Base-by-base conservation (phyloP, 768 basidiomycete species). In the Lanmaoa pseudosensibilis region DNA sequence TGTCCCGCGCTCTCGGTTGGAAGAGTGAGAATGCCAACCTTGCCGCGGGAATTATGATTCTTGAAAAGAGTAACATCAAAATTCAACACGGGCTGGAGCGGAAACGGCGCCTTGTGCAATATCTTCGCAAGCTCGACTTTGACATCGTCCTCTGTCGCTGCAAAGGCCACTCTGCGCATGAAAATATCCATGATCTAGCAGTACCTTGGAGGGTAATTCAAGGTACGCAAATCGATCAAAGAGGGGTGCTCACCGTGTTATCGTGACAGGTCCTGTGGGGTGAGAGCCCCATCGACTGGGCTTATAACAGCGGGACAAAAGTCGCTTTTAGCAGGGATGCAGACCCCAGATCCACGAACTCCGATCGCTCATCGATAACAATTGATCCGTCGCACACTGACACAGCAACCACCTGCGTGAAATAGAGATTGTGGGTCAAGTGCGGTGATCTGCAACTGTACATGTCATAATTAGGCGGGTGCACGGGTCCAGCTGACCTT, bases 21-120 rank as follows among this genome's bases (percentile, higher is more conserved):
- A 15, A 76, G 58, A 1, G 70, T 73, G 21, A 76, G 64, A 5
- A 75, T 61, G 30, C 75, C 75, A 2, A 49, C 49, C 16, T 61
- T 64, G 21, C 71, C 71, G 7, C 68, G 65, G 0, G 43, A 0
- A n/a, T 64, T 43, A 16, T 59, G 0, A 21, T 54, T 65, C 33
- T 55, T 61, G 53, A 75, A 76, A 2, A 77, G 55, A 8, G 21
- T n/a, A 5, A 74, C 50, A 8, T 73, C 72, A 37, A 76, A 76
- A 32, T 76, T 77, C n/a, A 73, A 46, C 2, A 33, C 44, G 5
- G 65, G 60, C 2, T 63, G 25, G 4, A 55, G 54, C 7, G 68
- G 59, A 54, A 76, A 76, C 0, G 75, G 75, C 0, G 71, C 60
- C 10, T 66, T 72, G 56, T 76, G 75, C 16, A 76, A 46, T 30